Conservation (phyloP, 148 eudicot genomes). For the Arctostaphylos glauca region DNA sequence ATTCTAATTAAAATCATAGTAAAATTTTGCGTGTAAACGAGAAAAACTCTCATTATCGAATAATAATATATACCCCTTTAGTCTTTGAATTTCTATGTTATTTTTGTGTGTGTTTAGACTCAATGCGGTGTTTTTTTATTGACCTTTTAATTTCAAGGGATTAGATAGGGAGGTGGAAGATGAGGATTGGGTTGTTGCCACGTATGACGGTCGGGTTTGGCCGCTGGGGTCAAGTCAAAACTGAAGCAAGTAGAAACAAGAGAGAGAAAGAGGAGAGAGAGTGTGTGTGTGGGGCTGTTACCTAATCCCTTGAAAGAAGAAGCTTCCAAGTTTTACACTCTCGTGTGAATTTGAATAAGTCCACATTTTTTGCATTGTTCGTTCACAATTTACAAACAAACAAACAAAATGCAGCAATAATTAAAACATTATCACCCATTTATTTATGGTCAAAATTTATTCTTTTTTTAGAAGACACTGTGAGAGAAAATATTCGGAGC, state of each 20-base stretch:
- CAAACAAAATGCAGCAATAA: no score
- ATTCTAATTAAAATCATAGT: no score
- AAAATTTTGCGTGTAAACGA: no score
- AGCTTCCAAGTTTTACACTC: background rate
- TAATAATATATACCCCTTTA: background rate
- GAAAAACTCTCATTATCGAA: no score
- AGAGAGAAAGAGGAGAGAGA: no score
- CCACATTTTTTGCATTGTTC: background rate
- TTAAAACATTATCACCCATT: no score
- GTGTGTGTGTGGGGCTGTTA: no score
- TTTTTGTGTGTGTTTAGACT: background rate
- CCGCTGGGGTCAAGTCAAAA: slow-evolving; percentile 1
- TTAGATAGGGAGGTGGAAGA: background rate
- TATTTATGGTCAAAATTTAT: no score
- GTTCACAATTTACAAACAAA: no score
- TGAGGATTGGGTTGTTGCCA: background rate
- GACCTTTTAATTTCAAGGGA: background rate
- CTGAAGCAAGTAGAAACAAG: background rate
- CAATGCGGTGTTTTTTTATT: background rate
- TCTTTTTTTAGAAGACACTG: no score
- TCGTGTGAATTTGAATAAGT: background rate
- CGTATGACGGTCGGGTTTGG: background rate
- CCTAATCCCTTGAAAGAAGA: background rate
- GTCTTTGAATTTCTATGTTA: background rate
- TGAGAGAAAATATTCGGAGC: no score